A percentile compares a stretch with the other conserved stretches of the same genome.
Conservation (phyloP, 75 land plant genomes). For the Picea glauca region DNA sequence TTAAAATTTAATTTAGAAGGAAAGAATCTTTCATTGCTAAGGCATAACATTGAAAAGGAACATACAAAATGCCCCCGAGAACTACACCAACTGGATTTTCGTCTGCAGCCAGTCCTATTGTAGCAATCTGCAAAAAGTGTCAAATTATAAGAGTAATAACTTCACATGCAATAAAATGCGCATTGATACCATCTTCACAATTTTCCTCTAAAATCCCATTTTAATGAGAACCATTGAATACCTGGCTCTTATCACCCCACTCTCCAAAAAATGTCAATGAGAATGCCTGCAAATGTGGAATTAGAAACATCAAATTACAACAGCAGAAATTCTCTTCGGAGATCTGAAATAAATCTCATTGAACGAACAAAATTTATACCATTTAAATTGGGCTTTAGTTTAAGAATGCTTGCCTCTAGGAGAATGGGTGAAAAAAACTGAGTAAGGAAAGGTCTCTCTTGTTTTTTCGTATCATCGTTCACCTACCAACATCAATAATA, state of each 20-base stretch:
- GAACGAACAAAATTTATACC: neutral
- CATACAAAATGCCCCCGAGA: constrained; percentile 91
- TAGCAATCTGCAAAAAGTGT: constrained; percentile 65
- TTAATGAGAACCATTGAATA: constrained; percentile 16
- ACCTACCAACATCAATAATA: constrained; percentile 10
- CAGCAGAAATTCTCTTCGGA: neutral
- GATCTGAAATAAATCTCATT: neutral
- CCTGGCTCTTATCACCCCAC: constrained; percentile 99
- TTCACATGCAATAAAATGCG: neutral
- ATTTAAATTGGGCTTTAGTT: neutral
- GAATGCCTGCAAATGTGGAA: constrained; percentile 61
- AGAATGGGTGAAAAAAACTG: constrained; percentile 70
- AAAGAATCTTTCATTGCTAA: neutral
- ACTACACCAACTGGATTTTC: constrained; percentile 92
- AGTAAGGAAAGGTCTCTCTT: constrained; percentile 34
- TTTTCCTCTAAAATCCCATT: neutral
- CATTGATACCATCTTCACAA: neutral
- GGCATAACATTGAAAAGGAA: neutral
- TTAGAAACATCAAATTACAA: neutral
- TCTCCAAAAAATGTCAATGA: constrained; percentile 94
- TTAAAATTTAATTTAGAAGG: neutral
- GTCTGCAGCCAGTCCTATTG: constrained; percentile 94
- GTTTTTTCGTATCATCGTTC: constrained; percentile 54
- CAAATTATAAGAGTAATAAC: neutral
- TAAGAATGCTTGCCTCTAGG: constrained; percentile 45